phyloP scores from a whole-genome alignment of 2,329 filamentous ascomycete species.

The Aphanocladium album region DNA sequence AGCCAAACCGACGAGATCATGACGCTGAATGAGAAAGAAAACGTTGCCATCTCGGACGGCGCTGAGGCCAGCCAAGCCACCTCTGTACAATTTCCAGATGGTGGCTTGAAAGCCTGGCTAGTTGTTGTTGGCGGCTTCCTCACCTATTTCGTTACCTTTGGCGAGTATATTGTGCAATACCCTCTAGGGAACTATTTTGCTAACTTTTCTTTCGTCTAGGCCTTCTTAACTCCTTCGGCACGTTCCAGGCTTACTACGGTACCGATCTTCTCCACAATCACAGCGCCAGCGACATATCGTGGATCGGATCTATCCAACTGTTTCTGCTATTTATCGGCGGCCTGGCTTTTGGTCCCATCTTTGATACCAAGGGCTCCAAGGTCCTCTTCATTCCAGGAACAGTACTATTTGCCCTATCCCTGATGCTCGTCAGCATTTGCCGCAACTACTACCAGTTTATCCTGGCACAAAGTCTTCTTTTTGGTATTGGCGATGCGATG shows the following conservation, averaged over 20 bases:
- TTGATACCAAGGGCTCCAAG: constrained; percentile 34
- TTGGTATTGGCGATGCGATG: constrained; percentile 37
- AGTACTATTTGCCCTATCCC: constrained; percentile 31
- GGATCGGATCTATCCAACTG: constrained; percentile 33
- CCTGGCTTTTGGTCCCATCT: constrained; percentile 32
- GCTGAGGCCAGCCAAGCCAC: not conserved
- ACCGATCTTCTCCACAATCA: constrained; percentile 26
- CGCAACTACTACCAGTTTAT: constrained; percentile 32
- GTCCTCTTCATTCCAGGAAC: constrained; percentile 30
- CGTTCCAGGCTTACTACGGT: constrained; percentile 49
- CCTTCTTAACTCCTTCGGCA: constrained; percentile 40
- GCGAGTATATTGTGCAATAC: constrained; percentile 15
- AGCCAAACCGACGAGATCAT: not conserved
- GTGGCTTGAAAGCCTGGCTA: constrained; percentile 25
- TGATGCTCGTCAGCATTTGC: constrained; percentile 29
- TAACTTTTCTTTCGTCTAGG: constrained; percentile 15
- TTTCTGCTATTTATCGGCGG: constrained; percentile 36
- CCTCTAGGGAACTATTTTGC: not conserved
- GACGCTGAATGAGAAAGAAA: not conserved
- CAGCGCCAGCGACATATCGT: constrained; percentile 30
- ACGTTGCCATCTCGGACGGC: not conserved
- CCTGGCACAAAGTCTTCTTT: constrained; percentile 34
- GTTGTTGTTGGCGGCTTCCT: constrained; percentile 26
- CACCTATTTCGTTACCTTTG: constrained; percentile 24
- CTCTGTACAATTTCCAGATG: constrained; percentile 17